These are phyloP conservation scores for Davidsoniella eucalypti DNA, from an alignment of 2,329 filamentous ascomycete species.

Conservation along the genomic window DNA sequence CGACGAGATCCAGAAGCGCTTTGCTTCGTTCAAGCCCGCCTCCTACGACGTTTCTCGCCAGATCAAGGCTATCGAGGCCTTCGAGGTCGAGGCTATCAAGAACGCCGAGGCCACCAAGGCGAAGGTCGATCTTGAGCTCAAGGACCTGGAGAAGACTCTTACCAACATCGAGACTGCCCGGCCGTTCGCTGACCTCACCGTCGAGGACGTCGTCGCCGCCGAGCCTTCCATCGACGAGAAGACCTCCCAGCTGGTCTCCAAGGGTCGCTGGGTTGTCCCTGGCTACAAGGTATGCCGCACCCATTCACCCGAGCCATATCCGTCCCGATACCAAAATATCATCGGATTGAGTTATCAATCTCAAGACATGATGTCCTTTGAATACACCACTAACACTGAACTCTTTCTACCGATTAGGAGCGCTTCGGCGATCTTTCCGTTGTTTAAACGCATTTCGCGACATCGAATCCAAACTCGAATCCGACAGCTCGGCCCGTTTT, in stretches of 20 bases:
- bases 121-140: conserved; percentile 87
- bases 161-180: conserved; percentile 94
- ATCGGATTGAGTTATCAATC: neutral
- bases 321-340: neutral
- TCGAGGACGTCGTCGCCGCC: conserved; percentile 88
- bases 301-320: neutral
- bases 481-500: conserved; percentile 14
- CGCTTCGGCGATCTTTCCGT: conserved; percentile 96
- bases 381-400: neutral
- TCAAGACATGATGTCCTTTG: neutral
- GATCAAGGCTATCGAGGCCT: conserved; percentile 95
- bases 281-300: conserved; percentile 77
- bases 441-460: conserved; percentile 46
- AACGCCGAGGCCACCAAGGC: conserved; percentile 94
- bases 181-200: conserved; percentile 92
- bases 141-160: conserved; percentile 84
- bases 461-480: conserved; percentile 1
- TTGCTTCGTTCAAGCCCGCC: conserved; percentile 76
- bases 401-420: conserved; percentile 45
- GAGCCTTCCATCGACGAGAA: conserved; percentile 97
- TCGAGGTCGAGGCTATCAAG: conserved; percentile 92
- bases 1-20: conserved; percentile 94
- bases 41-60: conserved; percentile 88
- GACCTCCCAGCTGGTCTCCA: conserved; percentile 84
- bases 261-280: conserved; percentile 94